Evolutionary conservation across 2,329 filamentous ascomycete species (phyloP), one percentile per base, ranked within the genome.

Genomic region (Thermothelomyces thermophilus): DNA sequence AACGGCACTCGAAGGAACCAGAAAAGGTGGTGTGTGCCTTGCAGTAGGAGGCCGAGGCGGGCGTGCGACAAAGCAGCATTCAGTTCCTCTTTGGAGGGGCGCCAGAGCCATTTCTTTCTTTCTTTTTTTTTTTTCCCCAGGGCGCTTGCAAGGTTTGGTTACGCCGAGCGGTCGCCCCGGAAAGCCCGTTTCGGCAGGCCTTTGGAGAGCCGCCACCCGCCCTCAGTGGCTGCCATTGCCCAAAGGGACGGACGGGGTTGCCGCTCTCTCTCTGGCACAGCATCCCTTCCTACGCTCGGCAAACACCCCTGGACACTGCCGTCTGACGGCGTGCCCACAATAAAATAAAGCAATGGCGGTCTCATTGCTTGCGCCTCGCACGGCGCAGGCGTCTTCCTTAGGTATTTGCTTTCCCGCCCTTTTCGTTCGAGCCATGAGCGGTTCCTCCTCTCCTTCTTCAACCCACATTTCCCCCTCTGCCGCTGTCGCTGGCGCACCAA

Each of bases 311-410:
- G 20, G 40, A 34, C 26, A 20, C 36, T 35, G 28, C 51, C 49
- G 16, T 39, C 37, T 37, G 41, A 45, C 45, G 46, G 45, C 41
- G 35, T 49, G 10, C 43, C 30, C 37, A 45, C 50, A 31, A 57
- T 48, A n/a, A n/a, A n/a, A n/a, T n/a, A n/a, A n/a, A n/a, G n/a
- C n/a, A 48, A 66, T 66, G 63, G 62, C 63, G 10, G 58, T 59
- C 51, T 63, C 63, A 41, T 49, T 61, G 54, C 53, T 63, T 41
- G 58, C 60, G 54, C 57, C 62, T 52, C 59, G 63, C 39, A 56
- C 62, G 48, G 55, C 61, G 54, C 63, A 64, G 57, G 52, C 64
- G 22, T 56, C 60, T 41, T 56, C 58, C 46, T 53, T 60, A 64
- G 64, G 64, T 66, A 65, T 60, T 51, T 57, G 57, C 41, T 53